Base-by-base conservation (phyloP, 805 yeast species). In the Novakomyces olei region DNA sequence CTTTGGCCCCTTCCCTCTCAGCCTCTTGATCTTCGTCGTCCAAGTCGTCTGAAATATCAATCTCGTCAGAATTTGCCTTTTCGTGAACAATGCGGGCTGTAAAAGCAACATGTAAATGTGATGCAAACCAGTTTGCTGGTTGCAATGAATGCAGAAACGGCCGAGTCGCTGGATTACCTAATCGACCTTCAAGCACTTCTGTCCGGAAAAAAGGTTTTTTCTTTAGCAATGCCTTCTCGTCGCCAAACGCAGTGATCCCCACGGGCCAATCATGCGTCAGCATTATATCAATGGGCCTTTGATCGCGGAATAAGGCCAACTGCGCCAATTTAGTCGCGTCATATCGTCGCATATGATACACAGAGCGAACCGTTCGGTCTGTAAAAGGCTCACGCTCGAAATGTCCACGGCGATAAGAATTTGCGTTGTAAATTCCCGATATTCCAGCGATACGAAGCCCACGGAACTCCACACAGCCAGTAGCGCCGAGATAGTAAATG, bases 201-300 rank as follows among this genome's bases (percentile, higher is more conserved):
- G 45, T 43, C 37, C 53, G 57, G 49, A 88, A 77, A 44, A 61
- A 75, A 0, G 75, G 78, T 48, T 88, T 88, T 8, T 43, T 40
- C 18, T 46, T 44, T 16, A 85, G 43, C 7, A 88, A 53, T 16
- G 42, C 36, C 0, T 49, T 39, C n/a, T 58, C 12, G 43, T 76
- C 50, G 0, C 95, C 96, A 48, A 64, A 53, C 4, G 66, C 52
- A 27, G 63, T 74, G 6, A 83, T 70, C 3, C 76, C 78, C 26
- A 61, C 70, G 0, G 98, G 98, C 98, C 98, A 88, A 55, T 88
- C 98, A 51, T 88, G 98, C 20, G 78, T 66, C 34, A 85, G 38
- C 47, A 74, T 59, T 1, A 81, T 47, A 41, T 78, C 76, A 4
- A 68, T 30, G 8, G 37, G 43, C 42, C 37, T 44, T 31, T 37